Base-by-base conservation (phyloP, 805 yeast species). In the Kuraishia capsulata region DNA sequence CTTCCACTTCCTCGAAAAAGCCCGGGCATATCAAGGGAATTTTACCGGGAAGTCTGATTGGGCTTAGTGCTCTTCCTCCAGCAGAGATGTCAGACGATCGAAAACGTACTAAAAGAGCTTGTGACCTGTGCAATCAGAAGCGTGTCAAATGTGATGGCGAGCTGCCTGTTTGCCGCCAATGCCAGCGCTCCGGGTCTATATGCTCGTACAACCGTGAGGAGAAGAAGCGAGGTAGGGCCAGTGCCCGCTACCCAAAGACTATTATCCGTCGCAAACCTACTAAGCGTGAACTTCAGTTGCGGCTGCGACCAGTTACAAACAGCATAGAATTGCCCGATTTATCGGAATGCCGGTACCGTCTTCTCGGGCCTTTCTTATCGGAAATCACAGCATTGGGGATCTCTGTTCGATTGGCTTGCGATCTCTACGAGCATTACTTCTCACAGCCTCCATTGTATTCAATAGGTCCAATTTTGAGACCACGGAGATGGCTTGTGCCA, bases 131-230 rank as follows among this genome's bases (percentile, higher is more conserved):
- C 50, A 68, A 68, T 44, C 60, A 59, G 37, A 60, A 63, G 38
- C 53, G 75, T 40, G 65, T 72, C 2, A 67, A 66, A 40, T 70
- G 76, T 48, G 69, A 69, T 39, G 76, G 76, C 3, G 56, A 52
- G 18, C 44, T 44, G 4, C 76, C 75, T 1, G 35, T 41, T 5
- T 70, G 76, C 44, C 45, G 54, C 3, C 70, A 67, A 40, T 70
- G 76, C 40, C 16, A 43, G 1, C 57, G 55, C 36, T 42, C 57
- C 1, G 48, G 51, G 28, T 47, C 53, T 1, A 42, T 48, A 5
- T 67, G 73, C 42, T 62, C 70, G 1, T 70, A 70, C 41, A 42
- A 61, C 8, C 52, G 75, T 28, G 53, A 59, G 35, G 69, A 67
- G 41, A 65, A 59, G 45, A 67, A 65, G 45, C 49, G 76, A 38